Base-by-base conservation (phyloP, 352 stramenopile genomes). In the Globisporangium nodosum region DNA sequence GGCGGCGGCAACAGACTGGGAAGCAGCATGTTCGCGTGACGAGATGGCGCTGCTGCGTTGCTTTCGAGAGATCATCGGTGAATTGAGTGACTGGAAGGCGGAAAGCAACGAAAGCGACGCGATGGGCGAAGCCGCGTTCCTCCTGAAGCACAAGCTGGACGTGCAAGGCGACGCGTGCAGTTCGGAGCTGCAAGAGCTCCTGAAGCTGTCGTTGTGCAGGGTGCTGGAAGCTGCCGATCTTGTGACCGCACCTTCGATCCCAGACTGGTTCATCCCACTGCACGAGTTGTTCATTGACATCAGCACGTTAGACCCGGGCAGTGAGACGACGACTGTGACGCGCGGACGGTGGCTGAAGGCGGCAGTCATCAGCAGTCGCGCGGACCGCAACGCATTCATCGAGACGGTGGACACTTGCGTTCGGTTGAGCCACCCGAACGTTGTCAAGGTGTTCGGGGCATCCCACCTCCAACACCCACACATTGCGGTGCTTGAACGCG, bases 201-300 rank as follows among this genome's bases (percentile, higher is more conserved):
- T 64, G 13, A 49, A 1, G 9, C 43, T 48, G 43, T 48, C 43
- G 43, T n/a, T 48, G 6, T 5, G 43, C 43, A 27, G 15, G 24
- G 18, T 49, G 12, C 43, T 42, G 9, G 45, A 6, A 39, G 15
- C 12, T 20, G 20, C 3, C 5, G 18, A 13, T 6, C 43, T 27
- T 7, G n/a, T 31, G 5, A 9, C 35, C 12, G 35, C 16, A 5
- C 20, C n/a, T 20, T 30, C 18, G 5, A n/a, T 64, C 12, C 43
- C 58, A 12, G 35, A 46, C 18, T 63, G 78, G 66, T 90, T 94
- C 57, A 68, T 96, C 81, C 24, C 97, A 39, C 54, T 94, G 76
- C 21, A 97, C 68, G 40, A 87, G 70, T 49, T 97, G 82, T 63
- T 96, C 92, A n/a, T 56, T 7, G 50, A 42, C 13, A 5, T 20